Percentiles rank a stretch among this genome's conserved stretches.
Conservation (phyloP, 1,284 basidiomycete species). For the Cutaneotrichosporon spelunceum region DNA sequence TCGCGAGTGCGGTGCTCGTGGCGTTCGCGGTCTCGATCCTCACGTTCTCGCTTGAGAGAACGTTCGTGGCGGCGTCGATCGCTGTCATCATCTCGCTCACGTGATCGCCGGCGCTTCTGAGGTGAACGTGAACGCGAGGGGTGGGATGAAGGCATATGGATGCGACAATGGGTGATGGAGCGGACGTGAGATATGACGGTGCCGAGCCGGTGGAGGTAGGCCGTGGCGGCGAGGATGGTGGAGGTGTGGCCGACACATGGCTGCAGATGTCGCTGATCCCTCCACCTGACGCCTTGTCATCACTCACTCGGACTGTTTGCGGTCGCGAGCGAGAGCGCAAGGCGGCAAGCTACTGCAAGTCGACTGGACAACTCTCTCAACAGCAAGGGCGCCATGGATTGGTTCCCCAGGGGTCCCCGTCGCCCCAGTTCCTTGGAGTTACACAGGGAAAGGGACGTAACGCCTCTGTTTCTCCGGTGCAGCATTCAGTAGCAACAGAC, state of each 20-base stretch:
- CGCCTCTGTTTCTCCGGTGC: background rate
- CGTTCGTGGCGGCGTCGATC: background rate
- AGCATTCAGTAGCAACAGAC: background rate
- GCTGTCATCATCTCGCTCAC: background rate
- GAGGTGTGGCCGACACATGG: background rate
- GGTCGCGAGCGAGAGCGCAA: too few species aligned
- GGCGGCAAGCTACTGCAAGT: too few species aligned
- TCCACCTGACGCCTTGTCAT: background rate
- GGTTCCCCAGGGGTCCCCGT: background rate
- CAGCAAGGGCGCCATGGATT: background rate
- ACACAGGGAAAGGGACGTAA: too few species aligned
- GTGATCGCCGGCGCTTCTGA: background rate
- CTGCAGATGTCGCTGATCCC: background rate
- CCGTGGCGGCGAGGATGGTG: background rate
- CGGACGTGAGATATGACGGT: background rate
- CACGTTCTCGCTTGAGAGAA: slow-evolving; percentile 6
- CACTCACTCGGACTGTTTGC: background rate
- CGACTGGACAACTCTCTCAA: background rate
- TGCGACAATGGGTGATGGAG: background rate
- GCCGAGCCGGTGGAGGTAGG: background rate
- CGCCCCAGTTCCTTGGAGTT: background rate
- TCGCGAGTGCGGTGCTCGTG: background rate
- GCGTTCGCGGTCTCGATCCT: slow-evolving; percentile 7
- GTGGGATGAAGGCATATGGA: background rate
- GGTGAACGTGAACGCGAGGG: background rate